These are phyloP conservation scores for Cryphonectria japonica DNA, from an alignment of 2,329 filamentous ascomycete species.

Conservation along the genomic window DNA sequence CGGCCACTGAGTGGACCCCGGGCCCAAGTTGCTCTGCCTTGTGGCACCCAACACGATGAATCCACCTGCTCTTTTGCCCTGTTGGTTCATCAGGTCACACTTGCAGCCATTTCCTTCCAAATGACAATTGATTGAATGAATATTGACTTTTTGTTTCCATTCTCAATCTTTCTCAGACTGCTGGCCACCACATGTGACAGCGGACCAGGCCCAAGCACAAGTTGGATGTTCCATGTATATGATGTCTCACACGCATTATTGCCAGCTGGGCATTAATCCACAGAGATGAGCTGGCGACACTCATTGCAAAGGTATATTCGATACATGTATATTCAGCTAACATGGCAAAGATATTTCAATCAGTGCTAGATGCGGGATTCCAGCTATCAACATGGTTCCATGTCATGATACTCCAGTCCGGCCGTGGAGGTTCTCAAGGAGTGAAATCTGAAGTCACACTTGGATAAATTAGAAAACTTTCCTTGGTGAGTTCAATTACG, in stretches of 20 bases:
- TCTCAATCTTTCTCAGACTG: too few species aligned
- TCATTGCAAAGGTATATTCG: not conserved
- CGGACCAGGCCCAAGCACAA: not conserved
- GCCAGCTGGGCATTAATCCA: not conserved
- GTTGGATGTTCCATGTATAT: not conserved
- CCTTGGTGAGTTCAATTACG: not conserved
- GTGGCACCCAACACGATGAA: too few species aligned
- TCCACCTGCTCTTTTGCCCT: too few species aligned
- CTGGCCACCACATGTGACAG: not conserved
- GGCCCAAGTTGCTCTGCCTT: too few species aligned
- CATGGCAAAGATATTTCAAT: too few species aligned
- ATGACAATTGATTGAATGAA: too few species aligned
- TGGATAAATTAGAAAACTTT: not conserved
- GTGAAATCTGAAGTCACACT: not conserved
- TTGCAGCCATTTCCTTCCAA: too few species aligned
- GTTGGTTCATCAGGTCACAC: too few species aligned
- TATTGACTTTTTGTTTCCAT: not conserved
- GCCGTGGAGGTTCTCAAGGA: not conserved
- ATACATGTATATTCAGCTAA: not conserved
- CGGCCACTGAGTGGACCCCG: too few species aligned
- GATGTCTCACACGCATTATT: not conserved
- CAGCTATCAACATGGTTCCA: too few species aligned
- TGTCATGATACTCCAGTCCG: not conserved
- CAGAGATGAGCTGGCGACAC: not conserved
- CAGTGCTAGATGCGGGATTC: too few species aligned